Evolutionary conservation across 805 yeast genomes (phyloP), one percentile per base, ranked within the genome.

Genomic region (Ogataea trehaloabstinens): DNA sequence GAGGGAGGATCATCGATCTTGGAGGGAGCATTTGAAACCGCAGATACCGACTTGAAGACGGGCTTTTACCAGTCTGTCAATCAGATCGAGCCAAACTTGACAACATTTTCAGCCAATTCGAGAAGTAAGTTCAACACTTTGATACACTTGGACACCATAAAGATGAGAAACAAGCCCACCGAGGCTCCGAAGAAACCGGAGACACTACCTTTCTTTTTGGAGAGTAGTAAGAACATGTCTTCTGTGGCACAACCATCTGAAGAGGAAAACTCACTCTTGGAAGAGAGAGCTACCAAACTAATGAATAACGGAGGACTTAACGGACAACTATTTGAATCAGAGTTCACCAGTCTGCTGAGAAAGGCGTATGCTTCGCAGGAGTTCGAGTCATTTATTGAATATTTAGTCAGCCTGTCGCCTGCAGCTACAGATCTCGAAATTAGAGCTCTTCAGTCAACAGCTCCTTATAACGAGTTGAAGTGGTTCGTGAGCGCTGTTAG

Each of bases 121-220:
- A 76, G 91, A 52, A 74, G 73, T 41, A 89, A 87, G 56, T 82
- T 85, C 70, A 78, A 74, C 45, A 88, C 95, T 2, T 65, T 93
- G 31, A 60, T 86, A 32, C 82, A 93, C 58, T 64, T 93, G 49
- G 98, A 93, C 52, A 75, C 80, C 5, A 91, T 93, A 51, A 87
- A 80, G 55, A 77, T 74, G 58, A 77, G 99, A 55, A 89, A 88
- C 58, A 91, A 87, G 63, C 97, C 99, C 17, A 80, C 70, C 36
- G 96, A 88, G 58, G 84, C 91, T 1, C 85, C 93, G 24, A 86
- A 85, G 68, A 85, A 81, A 48, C 87, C 96, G 2, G 85, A 84
- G 48, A 74, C 79, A 44, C 78, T 86, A 0, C 82, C 82, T 12
- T 93, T 95, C 61, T 95, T 95, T 70, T 67, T 93, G 42, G 52